Base-by-base conservation (phyloP, 176 grass and related monocot species). In the Raddia guianensis region DNA sequence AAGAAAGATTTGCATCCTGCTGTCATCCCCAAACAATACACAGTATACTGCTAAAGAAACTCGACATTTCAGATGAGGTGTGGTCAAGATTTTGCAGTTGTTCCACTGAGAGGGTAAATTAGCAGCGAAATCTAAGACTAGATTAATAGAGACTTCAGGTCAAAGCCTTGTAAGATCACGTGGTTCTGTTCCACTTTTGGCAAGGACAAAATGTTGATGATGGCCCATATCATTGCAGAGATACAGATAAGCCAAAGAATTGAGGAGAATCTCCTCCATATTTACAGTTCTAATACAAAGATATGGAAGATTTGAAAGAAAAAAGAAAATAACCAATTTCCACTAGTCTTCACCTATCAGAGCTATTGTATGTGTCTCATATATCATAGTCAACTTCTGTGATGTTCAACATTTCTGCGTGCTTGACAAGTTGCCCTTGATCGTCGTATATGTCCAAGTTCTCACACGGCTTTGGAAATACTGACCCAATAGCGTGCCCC, bases 321-420 rank as follows among this genome's bases (percentile, higher is more conserved):
- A 68, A 42, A 34, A 44, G 7, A 51, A 42, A 76, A 18, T 59
- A 57, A 40, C 51, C 37, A 48, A 27, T 75, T 74, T 68, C 62
- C 45, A 52, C 47, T 8, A 68, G 15, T 42, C 13, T 48, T 35
- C 44, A 80, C 46, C 65, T 72, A 71, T 60, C 33, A 64, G 32
- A 18, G n/a, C 50, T 67, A 73, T 18, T n/a, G 35, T 82, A 63
- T 74, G 72, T 53, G 74, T 12, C 34, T 94, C 85, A 98, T 69
- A 94, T 92, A 74, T 98, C 92, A 55, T 98, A 94, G 77, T 94
- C 95, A 85, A 92, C 77, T 72, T 94, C 92, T 3, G 85, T 80
- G 76, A 47, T 90, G 56, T 98, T 92, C 18, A 80, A 48, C 19
- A 56, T 66, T 2, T 18, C 63, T 1, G 90, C 77, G 69, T 11